phyloP scores from a whole-genome alignment of 2,329 filamentous ascomycete genomes.

The Magnaporthiopsis incrustans region DNA sequence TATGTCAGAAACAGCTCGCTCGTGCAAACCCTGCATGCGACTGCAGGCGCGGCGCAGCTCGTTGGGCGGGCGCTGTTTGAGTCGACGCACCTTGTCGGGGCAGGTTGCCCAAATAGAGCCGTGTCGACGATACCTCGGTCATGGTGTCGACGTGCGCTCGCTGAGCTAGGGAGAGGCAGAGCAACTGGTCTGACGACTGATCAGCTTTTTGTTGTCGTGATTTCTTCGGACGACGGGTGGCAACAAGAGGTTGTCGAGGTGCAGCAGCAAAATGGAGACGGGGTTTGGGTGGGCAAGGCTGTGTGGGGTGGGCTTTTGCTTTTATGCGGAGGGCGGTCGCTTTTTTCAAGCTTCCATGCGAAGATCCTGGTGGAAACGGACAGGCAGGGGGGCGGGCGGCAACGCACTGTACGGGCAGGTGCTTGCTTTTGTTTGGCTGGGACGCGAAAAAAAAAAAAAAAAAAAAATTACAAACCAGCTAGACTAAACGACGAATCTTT shows the following conservation, averaged over 20 bases:
- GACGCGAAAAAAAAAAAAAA: not conserved
- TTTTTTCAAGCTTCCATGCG: not conserved
- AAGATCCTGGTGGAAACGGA: not conserved
- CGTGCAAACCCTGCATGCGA: slow-evolving; percentile 1
- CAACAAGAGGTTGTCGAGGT: slow-evolving; percentile 9
- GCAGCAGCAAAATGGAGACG: not conserved
- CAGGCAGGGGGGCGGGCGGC: not conserved
- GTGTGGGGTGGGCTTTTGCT: not conserved
- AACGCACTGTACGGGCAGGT: not conserved
- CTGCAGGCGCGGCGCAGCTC: slow-evolving; percentile 1
- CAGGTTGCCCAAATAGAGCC: slow-evolving; percentile 96
- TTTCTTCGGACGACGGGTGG: slow-evolving; percentile 7
- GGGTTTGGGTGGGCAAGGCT: not conserved
- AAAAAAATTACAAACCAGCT: not conserved
- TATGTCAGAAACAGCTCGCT: not conserved
- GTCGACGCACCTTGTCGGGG: slow-evolving; percentile 76
- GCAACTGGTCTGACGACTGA: not conserved
- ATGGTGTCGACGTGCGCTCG: slow-evolving; percentile 35
- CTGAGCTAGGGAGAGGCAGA: not conserved
- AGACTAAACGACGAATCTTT: not conserved
- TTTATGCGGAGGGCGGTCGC: not conserved
- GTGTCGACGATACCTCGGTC: slow-evolving; percentile 86
- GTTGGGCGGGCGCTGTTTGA: not conserved
- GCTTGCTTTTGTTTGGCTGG: not conserved
- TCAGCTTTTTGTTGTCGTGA: not conserved